A percentile compares a stretch with the other conserved stretches of the same genome.
Conservation (phyloP, 768 basidiomycete genomes). For the Ramaria rubella region DNA sequence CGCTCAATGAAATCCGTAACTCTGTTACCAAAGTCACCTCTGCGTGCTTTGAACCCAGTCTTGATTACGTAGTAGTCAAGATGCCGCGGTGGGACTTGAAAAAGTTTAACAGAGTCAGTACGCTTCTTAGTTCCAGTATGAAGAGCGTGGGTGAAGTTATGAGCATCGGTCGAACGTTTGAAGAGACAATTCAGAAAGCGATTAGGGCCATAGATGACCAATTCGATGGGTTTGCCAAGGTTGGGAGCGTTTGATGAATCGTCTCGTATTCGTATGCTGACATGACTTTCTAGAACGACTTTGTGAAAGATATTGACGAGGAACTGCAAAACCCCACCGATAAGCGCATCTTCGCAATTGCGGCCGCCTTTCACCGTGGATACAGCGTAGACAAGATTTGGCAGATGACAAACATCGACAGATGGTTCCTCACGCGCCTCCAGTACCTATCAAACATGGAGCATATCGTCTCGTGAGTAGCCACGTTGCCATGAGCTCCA, state of each 20-base stretch:
- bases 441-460: conserved; percentile 82
- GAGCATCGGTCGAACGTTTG: conserved; percentile 97
- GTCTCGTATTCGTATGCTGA: neutral
- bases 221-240: conserved; percentile 89
- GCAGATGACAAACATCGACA: conserved; percentile 98
- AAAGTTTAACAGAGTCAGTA: conserved; percentile 93
- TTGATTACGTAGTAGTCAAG: conserved; percentile 98
- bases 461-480: conserved; percentile 59
- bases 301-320: conserved; percentile 85
- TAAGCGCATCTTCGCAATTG: conserved; percentile 95
- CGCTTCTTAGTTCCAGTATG: conserved; percentile 90
- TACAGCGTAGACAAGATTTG: conserved; percentile 95
- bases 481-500: neutral
- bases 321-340: conserved; percentile 94
- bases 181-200: conserved; percentile 98
- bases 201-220: conserved; percentile 95
- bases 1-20: conserved; percentile 96
- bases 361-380: conserved; percentile 85
- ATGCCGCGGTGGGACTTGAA: conserved; percentile 99
- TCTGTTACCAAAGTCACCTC: conserved; percentile 93
- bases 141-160: conserved; percentile 99
- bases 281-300: conserved; percentile 56
- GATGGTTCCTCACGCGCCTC: conserved; percentile 93
- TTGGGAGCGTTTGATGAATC: conserved; percentile 26
- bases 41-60: conserved; percentile 95